Evolutionary conservation across 306 rosid species (phyloP), one percentile per base, ranked within the genome.

Genomic region (Crotalaria pallida): DNA sequence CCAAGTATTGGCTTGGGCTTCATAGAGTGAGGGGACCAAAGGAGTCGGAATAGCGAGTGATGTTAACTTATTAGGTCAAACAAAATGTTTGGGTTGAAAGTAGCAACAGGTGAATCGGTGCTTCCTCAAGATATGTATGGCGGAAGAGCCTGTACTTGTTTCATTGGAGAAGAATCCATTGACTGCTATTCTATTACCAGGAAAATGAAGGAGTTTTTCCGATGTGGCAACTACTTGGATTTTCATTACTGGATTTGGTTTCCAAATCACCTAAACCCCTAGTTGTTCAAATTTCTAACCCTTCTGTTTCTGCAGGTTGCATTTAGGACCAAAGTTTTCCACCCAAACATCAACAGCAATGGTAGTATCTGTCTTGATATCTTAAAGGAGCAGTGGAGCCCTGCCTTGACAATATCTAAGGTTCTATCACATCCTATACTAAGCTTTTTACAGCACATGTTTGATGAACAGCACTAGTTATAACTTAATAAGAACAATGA

Each of bases 301-400:
- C 21, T 63, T 65, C 15, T 38, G 31, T 41, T 74, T 34, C 60
- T 67, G 27, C 82, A 91, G 97, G 96, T 90, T 55, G 96, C 97
- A 2, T 90, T 90, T 73, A 84, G 92, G 86, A 90, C 97, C 11
- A 90, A 86, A 75, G 92, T 88, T 73, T 88, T 90, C 74, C 95
- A 88, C 84, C 97, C 97, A 21, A 90, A 90, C 65, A 90, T 88
- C 83, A 90, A 90, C 82, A 90, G 96, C 94, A 90, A 90, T 18
- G 92, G 97, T 55, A 90, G 96, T 72, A 88, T 90, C 52, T 90
- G 97, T 79, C 92, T 90, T 24, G 97, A 88, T 73, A 88, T 90
- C 85, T 81, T 90, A 78, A 90, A 88, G 85, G 92, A 86, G 77
- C 90, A 90, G 49, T 86, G 95, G 97, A 86, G 97, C 67, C 92